These are phyloP conservation scores for Rhizopus arrhizus DNA, from an alignment of 371 early-diverging fungal species.

Conservation along the genomic window DNA sequence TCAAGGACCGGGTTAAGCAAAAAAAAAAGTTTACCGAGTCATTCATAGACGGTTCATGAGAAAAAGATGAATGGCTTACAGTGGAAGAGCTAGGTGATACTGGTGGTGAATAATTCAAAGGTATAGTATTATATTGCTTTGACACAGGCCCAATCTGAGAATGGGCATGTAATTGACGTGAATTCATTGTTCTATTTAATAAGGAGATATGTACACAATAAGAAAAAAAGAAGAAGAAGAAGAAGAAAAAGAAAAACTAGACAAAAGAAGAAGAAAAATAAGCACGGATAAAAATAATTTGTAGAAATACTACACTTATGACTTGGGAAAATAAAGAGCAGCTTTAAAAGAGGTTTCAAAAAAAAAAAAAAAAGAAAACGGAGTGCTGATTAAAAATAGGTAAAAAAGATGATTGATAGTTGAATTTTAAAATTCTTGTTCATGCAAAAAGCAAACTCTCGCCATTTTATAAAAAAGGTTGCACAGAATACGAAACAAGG, in stretches of 20 bases:
- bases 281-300: background rate
- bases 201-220: background rate
- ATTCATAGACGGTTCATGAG: background rate
- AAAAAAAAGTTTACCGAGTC: background rate
- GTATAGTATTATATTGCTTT: background rate
- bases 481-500: too few relatives aligned
- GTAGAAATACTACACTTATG: background rate
- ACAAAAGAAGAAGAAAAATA: background rate
- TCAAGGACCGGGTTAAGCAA: too few relatives aligned
- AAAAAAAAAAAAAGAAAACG: background rate
- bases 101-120: background rate
- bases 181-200: background rate
- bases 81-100: slow-evolving; percentile 1
- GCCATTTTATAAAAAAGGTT: too few relatives aligned
- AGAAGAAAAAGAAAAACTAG: background rate
- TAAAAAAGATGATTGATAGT: too few relatives aligned
- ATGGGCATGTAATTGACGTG: too few relatives aligned
- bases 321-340: background rate
- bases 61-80: background rate
- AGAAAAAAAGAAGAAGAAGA: background rate
- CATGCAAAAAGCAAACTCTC: too few relatives aligned
- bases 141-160: background rate
- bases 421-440: too few relatives aligned
- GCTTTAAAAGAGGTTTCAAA: background rate
- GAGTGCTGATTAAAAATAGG: background rate